Conservation (phyloP, 202 grass and related monocot species). For the Sporobolus alterniflorus region DNA sequence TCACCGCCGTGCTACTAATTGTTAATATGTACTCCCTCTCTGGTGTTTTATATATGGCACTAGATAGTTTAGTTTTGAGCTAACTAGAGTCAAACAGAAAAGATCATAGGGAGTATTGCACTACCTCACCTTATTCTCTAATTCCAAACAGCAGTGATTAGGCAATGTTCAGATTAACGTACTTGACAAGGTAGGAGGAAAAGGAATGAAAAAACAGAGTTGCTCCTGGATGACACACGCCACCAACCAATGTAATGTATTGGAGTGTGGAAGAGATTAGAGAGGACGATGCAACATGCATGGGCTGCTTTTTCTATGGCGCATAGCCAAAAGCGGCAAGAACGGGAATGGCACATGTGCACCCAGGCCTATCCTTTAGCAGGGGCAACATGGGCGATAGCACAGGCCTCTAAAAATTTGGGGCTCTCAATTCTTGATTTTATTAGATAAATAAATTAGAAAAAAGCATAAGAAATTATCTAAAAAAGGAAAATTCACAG, state of each 20-base stretch:
- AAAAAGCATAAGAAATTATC: too few species aligned
- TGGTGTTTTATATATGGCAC: too few species aligned
- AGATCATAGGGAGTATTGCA: too few species aligned
- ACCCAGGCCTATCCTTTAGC: too few species aligned
- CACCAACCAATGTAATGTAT: neutral
- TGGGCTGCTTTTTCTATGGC: neutral
- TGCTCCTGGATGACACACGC: neutral
- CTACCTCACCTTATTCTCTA: too few species aligned
- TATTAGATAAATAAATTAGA: too few species aligned
- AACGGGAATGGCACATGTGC: slow-evolving; percentile 5
- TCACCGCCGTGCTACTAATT: neutral
- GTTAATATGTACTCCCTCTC: neutral
- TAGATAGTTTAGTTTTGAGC: too few species aligned
- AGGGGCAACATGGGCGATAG: too few species aligned
- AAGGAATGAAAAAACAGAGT: neutral
- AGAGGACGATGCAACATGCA: neutral
- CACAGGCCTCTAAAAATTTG: too few species aligned
- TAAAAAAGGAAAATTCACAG: too few species aligned
- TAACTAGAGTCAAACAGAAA: too few species aligned
- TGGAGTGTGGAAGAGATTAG: neutral
- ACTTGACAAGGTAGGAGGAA: neutral
- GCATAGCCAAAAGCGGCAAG: neutral
- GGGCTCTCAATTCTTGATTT: too few species aligned
- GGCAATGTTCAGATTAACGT: neutral
- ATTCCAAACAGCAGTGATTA: neutral